Evolutionary conservation across 202 grass and related monocot genomes (phyloP), one percentile per base, ranked within the genome.

Genomic region (Bolboschoenoplectus hybrid): DNA sequence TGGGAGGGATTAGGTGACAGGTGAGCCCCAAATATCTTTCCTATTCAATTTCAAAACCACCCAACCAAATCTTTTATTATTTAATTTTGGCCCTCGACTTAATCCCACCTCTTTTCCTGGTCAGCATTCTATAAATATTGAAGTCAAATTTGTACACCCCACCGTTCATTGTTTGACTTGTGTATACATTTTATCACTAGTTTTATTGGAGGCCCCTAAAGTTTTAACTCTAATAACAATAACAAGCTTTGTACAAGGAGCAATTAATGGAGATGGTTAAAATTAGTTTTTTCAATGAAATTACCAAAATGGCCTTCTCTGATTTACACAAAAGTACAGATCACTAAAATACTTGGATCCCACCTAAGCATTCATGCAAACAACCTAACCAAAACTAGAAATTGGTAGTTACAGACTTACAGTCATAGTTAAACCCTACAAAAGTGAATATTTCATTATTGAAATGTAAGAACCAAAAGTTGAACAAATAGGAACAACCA

Each of bases 1-100:
- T 88, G 87, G 66, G 86, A 85, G 63, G 39, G 83, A 89, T 95
- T 95, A 89, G 91, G 93, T 95, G 91, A 80, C 53, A 78, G 75
- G 13, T 80, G 53, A 53, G 55, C 53, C 75, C 51, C 35, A 17
- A 10, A 43, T 80, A 60, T 80, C 53, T 60, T 60, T 41, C 3
- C 53, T 43, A 80, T 58, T 41, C 53, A 80, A 79, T 80, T 93
- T 86, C 80, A 46, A 52, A 71, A 80, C 91, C 91, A 92, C 90
- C 89, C 86, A 86, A 87, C 83, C 88, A 81, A 82, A 47, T 80
- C 68, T 85, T 80, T 60, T 60, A 80, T 69, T 69, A 39, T 69
- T 20, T 71, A 68, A 55, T 55, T 82, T 40, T 84, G 14, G 16
- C 58, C 34, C 50, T 56, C 7, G 36, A 84, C 71, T n/a, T 71